These are phyloP conservation scores for Boletus sp. DNA, from an alignment of 768 basidiomycete genomes.

Conservation along the genomic window DNA sequence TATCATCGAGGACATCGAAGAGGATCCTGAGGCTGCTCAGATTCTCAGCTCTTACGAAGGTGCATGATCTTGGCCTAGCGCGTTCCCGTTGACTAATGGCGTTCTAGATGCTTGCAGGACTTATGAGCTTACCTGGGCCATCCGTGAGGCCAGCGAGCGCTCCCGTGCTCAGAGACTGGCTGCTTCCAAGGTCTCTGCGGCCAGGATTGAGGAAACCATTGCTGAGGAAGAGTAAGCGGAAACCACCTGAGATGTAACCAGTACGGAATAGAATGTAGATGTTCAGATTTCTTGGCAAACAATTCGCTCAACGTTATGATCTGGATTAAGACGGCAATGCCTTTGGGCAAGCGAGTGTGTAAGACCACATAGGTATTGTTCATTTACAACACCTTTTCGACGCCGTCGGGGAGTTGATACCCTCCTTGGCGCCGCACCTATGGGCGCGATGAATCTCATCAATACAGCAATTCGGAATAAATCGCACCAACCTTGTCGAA, in stretches of 20 bases:
- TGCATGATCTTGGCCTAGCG: slow-evolving; percentile 22
- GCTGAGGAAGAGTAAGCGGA: slow-evolving; percentile 25
- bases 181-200: slow-evolving; percentile 32
- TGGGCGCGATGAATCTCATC: not conserved
- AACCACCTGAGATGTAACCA: not conserved
- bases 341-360: not conserved
- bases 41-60: slow-evolving; percentile 88
- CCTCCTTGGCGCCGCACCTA: slow-evolving; percentile 39
- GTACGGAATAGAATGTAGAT: not conserved
- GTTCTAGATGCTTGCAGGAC: slow-evolving; percentile 76
- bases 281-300: slow-evolving; percentile 1
- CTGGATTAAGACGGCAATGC: not conserved
- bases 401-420: slow-evolving; percentile 34
- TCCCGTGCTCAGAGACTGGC: slow-evolving; percentile 50
- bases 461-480: not conserved
- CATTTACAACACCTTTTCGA: not conserved
- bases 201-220: slow-evolving; percentile 26
- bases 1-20: slow-evolving; percentile 85
- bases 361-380: not conserved
- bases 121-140: slow-evolving; percentile 93
- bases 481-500: slow-evolving; percentile 39
- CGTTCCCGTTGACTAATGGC: not conserved
- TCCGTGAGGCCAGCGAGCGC: slow-evolving; percentile 74
- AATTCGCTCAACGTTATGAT: not conserved
- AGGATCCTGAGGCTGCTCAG: slow-evolving; percentile 74